These are phyloP conservation scores for Voacanga thouarsii DNA, from an alignment of 257 asterid genomes.

Conservation along the genomic window DNA sequence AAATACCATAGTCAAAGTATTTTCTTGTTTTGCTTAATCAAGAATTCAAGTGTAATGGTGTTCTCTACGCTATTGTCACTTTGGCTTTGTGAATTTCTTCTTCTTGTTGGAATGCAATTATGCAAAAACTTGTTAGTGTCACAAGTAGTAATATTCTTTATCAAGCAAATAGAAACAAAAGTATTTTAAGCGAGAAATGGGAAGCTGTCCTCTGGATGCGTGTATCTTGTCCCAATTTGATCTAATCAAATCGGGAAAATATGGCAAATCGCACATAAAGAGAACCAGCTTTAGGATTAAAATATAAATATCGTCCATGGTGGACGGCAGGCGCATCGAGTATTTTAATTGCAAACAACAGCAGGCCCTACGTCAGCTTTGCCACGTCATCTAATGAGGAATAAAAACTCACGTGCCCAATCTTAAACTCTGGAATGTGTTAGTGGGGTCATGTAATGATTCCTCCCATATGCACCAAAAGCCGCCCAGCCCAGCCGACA, in stretches of 20 bases:
- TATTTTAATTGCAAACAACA: background rate
- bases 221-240: background rate
- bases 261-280: too few species aligned
- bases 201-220: background rate
- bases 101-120: background rate
- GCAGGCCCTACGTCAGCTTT: slow-evolving; percentile 9
- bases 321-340: background rate
- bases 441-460: background rate
- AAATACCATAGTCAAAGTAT: background rate
- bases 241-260: too few species aligned
- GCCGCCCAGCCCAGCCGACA: background rate
- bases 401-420: slow-evolving; percentile 12
- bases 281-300: too few species aligned
- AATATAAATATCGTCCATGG: background rate
- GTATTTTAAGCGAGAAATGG: too few species aligned
- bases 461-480: background rate
- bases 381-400: background rate
- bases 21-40: background rate
- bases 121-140: background rate
- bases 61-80: background rate
- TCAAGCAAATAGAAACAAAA: background rate
- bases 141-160: background rate
- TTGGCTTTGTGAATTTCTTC: background rate
- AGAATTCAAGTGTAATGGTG: background rate
- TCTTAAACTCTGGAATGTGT: background rate